Percentiles rank a stretch among this genome's conserved stretches.
Conservation (phyloP, 805 yeast genomes). For the Ogataea nitratoaversa region DNA sequence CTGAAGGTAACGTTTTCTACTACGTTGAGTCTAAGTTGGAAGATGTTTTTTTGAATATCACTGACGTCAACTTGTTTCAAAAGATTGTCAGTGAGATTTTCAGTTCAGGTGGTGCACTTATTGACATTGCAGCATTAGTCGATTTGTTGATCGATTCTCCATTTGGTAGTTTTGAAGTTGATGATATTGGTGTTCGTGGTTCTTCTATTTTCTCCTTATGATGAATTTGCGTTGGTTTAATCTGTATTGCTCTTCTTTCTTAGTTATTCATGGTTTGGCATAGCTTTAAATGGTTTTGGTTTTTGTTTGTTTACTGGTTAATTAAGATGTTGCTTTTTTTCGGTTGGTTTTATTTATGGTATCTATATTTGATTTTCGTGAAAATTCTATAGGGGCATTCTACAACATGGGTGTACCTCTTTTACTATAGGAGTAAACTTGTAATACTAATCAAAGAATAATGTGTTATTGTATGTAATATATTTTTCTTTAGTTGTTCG, state of each 20-base stretch:
- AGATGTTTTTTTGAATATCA: conserved; percentile 40
- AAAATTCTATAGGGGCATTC: too few species aligned
- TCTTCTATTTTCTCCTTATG: conserved; percentile 21
- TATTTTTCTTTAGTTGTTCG: too few species aligned
- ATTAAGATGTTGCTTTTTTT: too few species aligned
- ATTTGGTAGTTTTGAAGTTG: conserved; percentile 32
- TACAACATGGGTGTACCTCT: too few species aligned
- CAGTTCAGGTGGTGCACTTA: conserved; percentile 34
- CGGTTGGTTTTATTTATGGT: too few species aligned
- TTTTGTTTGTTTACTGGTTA: too few species aligned
- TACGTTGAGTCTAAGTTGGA: conserved; percentile 36
- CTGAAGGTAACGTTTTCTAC: conserved; percentile 23
- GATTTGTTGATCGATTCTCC: conserved; percentile 31
- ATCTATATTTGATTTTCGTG: too few species aligned
- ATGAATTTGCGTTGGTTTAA: too few species aligned
- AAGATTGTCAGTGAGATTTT: conserved; percentile 40
- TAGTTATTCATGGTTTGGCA: neutral
- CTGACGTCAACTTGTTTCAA: conserved; percentile 37
- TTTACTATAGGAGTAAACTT: too few species aligned
- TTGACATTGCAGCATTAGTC: conserved; percentile 34
- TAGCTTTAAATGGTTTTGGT: too few species aligned
- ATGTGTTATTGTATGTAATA: too few species aligned
- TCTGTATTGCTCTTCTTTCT: neutral
- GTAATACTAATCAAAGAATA: too few species aligned
- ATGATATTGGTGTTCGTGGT: conserved; percentile 24